These are phyloP conservation scores for Penicillium sp. DNA, from an alignment of 2,329 filamentous ascomycete species.

Conservation along the genomic window DNA sequence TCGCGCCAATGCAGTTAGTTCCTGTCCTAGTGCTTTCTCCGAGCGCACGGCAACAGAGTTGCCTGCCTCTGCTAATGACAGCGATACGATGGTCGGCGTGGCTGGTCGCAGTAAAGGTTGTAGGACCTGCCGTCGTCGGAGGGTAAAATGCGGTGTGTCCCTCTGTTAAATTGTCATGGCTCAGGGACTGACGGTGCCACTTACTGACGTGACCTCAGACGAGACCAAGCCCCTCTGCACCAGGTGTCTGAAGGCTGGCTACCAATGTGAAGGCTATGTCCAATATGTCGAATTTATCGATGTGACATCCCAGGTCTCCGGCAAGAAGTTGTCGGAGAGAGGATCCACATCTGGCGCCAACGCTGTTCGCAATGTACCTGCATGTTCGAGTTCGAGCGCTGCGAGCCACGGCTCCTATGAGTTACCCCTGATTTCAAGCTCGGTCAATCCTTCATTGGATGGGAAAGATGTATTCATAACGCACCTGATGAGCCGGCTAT, in stretches of 20 bases:
- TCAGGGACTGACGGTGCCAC: neutral
- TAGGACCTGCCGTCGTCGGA: conserved; percentile 12
- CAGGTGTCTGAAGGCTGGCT: conserved; percentile 8
- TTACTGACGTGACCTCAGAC: conserved; percentile 8
- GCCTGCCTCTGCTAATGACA: too few relatives aligned
- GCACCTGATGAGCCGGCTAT: conserved; percentile 5
- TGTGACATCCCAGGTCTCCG: neutral
- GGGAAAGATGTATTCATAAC: conserved; percentile 9
- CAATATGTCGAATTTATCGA: conserved; percentile 9
- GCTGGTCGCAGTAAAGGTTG: conserved; percentile 15
- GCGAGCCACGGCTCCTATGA: neutral
- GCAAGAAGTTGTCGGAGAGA: neutral
- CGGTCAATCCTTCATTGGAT: conserved; percentile 6
- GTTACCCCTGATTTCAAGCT: neutral
- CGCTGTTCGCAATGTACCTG: neutral
- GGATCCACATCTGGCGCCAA: neutral
- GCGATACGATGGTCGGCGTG: conserved; percentile 7
- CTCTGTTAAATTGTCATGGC: too few relatives aligned
- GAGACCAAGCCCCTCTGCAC: conserved; percentile 11
- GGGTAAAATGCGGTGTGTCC: conserved; percentile 13
- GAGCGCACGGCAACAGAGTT: too few relatives aligned
- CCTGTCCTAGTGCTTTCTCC: too few relatives aligned
- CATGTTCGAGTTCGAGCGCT: neutral
- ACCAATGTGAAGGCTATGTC: conserved; percentile 11
- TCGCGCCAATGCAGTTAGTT: too few relatives aligned